Evolutionary conservation across 352 stramenopile genomes (phyloP), one percentile per base, ranked within the genome.

Genomic region (Phytophthora aleatoria): DNA sequence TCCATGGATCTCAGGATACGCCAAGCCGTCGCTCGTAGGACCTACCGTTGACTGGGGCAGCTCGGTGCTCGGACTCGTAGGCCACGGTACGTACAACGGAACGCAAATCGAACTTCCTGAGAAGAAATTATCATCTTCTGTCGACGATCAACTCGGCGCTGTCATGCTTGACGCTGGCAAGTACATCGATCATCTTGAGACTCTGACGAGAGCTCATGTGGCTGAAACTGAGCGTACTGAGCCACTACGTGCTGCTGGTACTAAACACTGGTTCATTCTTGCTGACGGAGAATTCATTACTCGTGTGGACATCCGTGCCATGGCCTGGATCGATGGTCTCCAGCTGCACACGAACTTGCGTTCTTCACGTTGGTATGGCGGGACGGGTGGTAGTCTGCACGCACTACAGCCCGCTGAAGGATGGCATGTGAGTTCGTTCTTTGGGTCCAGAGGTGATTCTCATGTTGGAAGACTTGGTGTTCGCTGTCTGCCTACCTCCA

Each of bases 291-390:
- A 92, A 62, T 85, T 73, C 49, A 64, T 92, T 35, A 79, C 69
- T 27, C 70, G 64, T 12, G 73, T 92, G 4, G 79, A 89, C 41
- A 62, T 89, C 1, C 70, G 79, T 2, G 75, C 81, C 1, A 79
- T 79, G 70, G 78, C 77, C 10, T 92, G 77, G 77, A 78, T 92
- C 33, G 81, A 92, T 52, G 83, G 81, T 6, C 56, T 92, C 12
- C 77, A 86, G 45, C 67, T 92, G 11, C 73, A 88, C 63, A 92
- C 83, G 3, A 92, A 89, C 45, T 15, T 75, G 30, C 74, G 77
- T 2, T 77, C 69, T 1, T 81, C 83, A 31, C 74, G 73, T n/a
- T 90, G 83, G 83, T 88, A 72, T 41, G 83, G 83, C 13, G 81
- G 83, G 3, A 81, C 75, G 45, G 83, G 83, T 13, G 83, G 83